Evolutionary conservation across 2,329 filamentous ascomycete genomes (phyloP).

Genomic region (Ascochyta viciae-villosae): DNA sequence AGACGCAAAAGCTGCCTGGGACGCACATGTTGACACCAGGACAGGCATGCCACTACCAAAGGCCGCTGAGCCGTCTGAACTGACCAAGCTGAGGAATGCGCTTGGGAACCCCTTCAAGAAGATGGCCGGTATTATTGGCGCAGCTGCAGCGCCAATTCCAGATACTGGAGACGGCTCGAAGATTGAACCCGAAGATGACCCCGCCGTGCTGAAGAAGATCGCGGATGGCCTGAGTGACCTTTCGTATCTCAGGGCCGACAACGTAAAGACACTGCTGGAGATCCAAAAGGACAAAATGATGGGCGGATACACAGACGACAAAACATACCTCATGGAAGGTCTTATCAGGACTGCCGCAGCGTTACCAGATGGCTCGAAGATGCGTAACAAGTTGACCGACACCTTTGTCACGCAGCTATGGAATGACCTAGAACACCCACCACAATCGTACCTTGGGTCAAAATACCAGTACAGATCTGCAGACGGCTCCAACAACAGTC

Average conservation of each 20-base stretch:
- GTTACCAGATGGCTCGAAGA: slow-evolving; percentile 50
- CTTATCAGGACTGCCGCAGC: slow-evolving; percentile 58
- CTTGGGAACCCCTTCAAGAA: slow-evolving; percentile 40
- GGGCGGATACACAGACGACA: slow-evolving; percentile 66
- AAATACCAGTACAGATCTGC: slow-evolving; percentile 57
- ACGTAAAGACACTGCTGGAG: slow-evolving; percentile 49
- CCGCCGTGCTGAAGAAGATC: slow-evolving; percentile 44
- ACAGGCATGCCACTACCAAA: slow-evolving; percentile 38
- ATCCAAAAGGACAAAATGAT: slow-evolving; percentile 49
- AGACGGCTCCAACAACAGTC: slow-evolving; percentile 63
- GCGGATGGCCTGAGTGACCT: slow-evolving; percentile 43
- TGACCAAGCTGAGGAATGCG: slow-evolving; percentile 40
- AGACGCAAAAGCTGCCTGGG: slow-evolving; percentile 37
- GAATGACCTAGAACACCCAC: slow-evolving; percentile 58
- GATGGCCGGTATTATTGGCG: slow-evolving; percentile 37
- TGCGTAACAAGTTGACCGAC: slow-evolving; percentile 52
- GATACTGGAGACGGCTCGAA: slow-evolving; percentile 55
- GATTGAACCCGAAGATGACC: slow-evolving; percentile 42
- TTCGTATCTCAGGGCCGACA: slow-evolving; percentile 40
- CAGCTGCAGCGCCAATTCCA: slow-evolving; percentile 40
- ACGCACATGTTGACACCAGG: slow-evolving; percentile 42
- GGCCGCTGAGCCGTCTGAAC: slow-evolving; percentile 41
- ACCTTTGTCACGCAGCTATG: slow-evolving; percentile 56
- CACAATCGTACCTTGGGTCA: slow-evolving; percentile 53
- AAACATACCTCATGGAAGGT: slow-evolving; percentile 66